Evolutionary conservation across 768 basidiomycete genomes (phyloP).

Genomic region (Basidioascus undulatus): DNA sequence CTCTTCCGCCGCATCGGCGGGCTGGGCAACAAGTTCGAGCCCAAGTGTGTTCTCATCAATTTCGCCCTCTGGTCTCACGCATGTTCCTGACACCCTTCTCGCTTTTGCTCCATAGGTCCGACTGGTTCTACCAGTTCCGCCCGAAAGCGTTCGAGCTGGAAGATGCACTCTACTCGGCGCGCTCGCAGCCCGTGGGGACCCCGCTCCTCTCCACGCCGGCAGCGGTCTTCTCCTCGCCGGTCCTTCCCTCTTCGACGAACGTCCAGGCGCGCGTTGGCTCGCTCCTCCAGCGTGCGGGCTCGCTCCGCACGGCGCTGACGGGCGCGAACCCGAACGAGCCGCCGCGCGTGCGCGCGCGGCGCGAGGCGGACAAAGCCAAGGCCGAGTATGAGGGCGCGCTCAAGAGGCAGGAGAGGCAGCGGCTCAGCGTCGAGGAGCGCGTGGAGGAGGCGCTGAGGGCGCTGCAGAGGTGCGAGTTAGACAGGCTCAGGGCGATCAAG

Average conservation of each 20-base stretch:
- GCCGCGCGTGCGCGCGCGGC: constrained; percentile 38
- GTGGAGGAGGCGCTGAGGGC: constrained; percentile 59
- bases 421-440: constrained; percentile 63
- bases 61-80: too few species aligned
- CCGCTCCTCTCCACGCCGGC: too few species aligned
- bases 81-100: too few species aligned
- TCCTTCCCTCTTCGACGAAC: background rate
- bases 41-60: too few species aligned
- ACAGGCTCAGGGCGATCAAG: constrained; percentile 60
- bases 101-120: too few species aligned
- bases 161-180: too few species aligned
- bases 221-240: background rate
- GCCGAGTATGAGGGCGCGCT: constrained; percentile 52
- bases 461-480: constrained; percentile 64
- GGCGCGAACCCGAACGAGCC: constrained; percentile 30
- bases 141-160: too few species aligned
- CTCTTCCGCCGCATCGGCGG: too few species aligned
- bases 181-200: too few species aligned
- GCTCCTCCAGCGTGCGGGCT: constrained; percentile 10
- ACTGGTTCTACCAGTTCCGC: constrained; percentile 64
- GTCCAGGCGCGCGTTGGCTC: constrained; percentile 1
- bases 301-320: constrained; percentile 12
- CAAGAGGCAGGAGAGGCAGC: constrained; percentile 57
- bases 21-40: constrained; percentile 50
- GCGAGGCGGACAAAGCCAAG: constrained; percentile 62